A percentile compares a stretch with the other conserved stretches of the same genome.
phyloP scores from a whole-genome alignment of 2,329 filamentous ascomycete genomes.

The Raffaelea ambrosiae region DNA sequence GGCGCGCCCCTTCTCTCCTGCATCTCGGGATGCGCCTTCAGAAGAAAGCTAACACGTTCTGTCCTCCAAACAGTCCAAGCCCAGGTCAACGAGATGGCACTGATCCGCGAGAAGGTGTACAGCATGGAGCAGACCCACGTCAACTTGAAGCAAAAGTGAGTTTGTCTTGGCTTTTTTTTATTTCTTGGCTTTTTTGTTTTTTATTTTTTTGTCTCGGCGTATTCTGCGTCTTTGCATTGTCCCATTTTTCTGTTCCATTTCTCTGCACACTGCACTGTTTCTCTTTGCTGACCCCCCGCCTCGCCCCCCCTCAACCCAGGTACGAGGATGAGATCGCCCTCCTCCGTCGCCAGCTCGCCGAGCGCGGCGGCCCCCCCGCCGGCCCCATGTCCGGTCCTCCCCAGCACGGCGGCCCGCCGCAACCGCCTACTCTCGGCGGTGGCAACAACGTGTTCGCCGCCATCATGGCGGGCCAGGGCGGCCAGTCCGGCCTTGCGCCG shows the following conservation, averaged over 20 bases:
- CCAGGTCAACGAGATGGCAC: conserved; percentile 91
- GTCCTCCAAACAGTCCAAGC: conserved; percentile 59
- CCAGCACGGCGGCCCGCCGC: conserved; percentile 69
- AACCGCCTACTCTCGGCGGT: conserved; percentile 82
- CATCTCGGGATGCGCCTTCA: neutral
- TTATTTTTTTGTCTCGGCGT: too few species aligned
- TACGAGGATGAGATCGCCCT: conserved; percentile 88
- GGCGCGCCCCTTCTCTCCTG: neutral
- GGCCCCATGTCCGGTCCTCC: conserved; percentile 57
- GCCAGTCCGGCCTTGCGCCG: conserved; percentile 75
- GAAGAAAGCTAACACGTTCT: conserved; percentile 12
- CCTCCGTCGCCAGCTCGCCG: conserved; percentile 79
- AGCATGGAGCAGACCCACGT: conserved; percentile 85
- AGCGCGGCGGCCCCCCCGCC: conserved; percentile 56
- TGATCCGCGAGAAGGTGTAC: conserved; percentile 89
- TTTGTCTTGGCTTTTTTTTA: conserved; percentile 10
- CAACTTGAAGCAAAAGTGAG: conserved; percentile 84
- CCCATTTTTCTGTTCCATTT: neutral
- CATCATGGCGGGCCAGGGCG: conserved; percentile 84
- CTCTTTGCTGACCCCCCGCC: too few species aligned
- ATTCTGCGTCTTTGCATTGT: too few species aligned
- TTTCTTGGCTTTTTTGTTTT: too few species aligned
- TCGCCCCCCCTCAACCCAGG: conserved; percentile 45
- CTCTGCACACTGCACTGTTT: too few species aligned
- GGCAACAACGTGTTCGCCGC: conserved; percentile 90